Conservation (phyloP, 75 land plant genomes). For the Ceratopteris richardii region DNA sequence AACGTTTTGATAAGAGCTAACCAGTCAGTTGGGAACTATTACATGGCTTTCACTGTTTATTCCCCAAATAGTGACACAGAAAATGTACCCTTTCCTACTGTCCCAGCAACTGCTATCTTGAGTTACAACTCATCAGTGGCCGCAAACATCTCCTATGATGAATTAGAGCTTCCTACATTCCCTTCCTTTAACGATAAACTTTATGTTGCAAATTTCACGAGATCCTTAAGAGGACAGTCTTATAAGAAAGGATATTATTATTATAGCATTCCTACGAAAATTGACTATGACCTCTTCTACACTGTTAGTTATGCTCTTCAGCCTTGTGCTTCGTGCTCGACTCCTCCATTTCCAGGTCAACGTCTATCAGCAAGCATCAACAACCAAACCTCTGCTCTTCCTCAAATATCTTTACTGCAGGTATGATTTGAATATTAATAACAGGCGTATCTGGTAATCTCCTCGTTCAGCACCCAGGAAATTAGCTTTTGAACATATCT, state of each 20-base stretch:
- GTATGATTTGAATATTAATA: conserved; percentile 11
- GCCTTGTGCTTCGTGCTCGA: conserved; percentile 20
- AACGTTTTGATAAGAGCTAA: conserved; percentile 17
- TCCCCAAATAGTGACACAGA: background rate
- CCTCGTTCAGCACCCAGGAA: background rate
- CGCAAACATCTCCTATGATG: background rate
- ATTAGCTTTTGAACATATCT: background rate
- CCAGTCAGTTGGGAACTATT: conserved; percentile 9
- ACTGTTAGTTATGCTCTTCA: conserved; percentile 29
- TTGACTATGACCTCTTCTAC: conserved; percentile 38
- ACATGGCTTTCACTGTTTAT: conserved; percentile 10
- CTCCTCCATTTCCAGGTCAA: background rate
- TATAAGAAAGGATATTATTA: background rate
- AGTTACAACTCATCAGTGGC: conserved; percentile 6
- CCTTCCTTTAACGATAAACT: conserved; percentile 38
- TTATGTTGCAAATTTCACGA: conserved; percentile 27
- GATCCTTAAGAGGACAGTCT: conserved; percentile 16
- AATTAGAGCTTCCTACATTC: conserved; percentile 24
- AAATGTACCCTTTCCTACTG: conserved; percentile 16
- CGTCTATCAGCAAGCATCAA: conserved; percentile 36
- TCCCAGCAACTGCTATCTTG: conserved; percentile 43
- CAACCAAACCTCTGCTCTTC: conserved; percentile 36
- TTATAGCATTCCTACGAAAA: conserved; percentile 7
- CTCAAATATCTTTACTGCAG: conserved; percentile 31
- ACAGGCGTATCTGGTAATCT: background rate